These are phyloP conservation scores for Daldinia decipiens DNA, from an alignment of 495 filamentous ascomycete genomes.

Conservation along the genomic window DNA sequence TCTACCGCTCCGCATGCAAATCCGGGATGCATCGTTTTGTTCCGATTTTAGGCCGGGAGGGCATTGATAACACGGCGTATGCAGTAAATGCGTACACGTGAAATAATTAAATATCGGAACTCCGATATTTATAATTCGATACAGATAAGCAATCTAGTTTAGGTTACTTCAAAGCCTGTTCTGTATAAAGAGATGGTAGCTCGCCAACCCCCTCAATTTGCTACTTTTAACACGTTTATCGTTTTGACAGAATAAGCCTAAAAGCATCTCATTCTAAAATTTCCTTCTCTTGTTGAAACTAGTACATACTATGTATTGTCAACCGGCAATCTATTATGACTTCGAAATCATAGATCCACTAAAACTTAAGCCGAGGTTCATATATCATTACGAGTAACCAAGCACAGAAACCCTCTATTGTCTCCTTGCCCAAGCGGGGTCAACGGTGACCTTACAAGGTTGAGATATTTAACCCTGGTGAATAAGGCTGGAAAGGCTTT, in stretches of 20 bases:
- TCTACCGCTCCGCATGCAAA: slow-evolving; percentile 25
- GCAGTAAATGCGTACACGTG: slow-evolving; percentile 19
- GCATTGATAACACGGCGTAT: slow-evolving; percentile 20
- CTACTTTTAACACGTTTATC: not conserved
- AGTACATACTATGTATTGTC: not conserved
- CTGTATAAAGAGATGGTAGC: not conserved
- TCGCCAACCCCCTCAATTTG: not conserved
- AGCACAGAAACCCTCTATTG: not conserved
- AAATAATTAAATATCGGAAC: not conserved
- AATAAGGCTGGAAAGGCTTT: not conserved
- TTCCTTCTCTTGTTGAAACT: not conserved
- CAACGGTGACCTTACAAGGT: not conserved
- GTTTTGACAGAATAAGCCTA: not conserved
- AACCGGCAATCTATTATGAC: not conserved
- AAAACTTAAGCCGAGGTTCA: not conserved
- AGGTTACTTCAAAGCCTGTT: not conserved
- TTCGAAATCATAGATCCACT: not conserved
- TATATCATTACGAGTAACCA: not conserved
- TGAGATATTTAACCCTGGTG: not conserved
- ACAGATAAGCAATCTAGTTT: slow-evolving; percentile 3
- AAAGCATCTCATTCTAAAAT: not conserved
- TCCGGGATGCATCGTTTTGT: slow-evolving; percentile 21
- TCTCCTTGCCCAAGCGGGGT: not conserved
- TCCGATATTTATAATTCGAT: not conserved
- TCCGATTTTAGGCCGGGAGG: slow-evolving; percentile 22